A percentile compares a stretch with the other conserved stretches of the same genome.
phyloP scores from a whole-genome alignment of 371 early-diverging fungal genomes.

The Mortierella sp. region DNA sequence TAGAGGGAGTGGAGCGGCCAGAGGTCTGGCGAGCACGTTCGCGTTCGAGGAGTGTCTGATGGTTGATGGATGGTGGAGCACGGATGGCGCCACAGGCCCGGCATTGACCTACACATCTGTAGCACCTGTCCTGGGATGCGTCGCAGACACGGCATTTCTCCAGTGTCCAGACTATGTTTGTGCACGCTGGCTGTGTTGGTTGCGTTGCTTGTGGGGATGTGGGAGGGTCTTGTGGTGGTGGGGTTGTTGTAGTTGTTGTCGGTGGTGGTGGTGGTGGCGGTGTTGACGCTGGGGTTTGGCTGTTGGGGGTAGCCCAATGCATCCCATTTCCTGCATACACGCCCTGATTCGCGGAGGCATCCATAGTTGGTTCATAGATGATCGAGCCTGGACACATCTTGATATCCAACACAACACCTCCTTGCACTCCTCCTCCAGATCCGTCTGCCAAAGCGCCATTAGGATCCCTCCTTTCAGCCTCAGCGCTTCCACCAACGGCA shows the following conservation, averaged over 20 bases:
- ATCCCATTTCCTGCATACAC: constrained; percentile 22
- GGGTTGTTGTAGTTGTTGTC: background rate
- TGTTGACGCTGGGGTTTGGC: background rate
- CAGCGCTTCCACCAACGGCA: constrained; percentile 9
- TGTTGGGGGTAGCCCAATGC: constrained; percentile 31
- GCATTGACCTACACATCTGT: constrained; percentile 29
- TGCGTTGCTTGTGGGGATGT: background rate
- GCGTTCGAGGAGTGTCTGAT: constrained; percentile 33
- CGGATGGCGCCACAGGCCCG: constrained; percentile 20
- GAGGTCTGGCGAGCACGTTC: constrained; percentile 18
- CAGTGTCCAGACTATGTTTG: constrained; percentile 44
- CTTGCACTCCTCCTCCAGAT: background rate
- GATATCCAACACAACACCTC: constrained; percentile 36
- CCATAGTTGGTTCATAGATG: background rate
- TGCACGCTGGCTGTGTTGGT: constrained; percentile 3
- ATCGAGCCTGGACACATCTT: constrained; percentile 23
- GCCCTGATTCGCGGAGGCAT: background rate
- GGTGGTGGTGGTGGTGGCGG: background rate
- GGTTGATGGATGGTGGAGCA: constrained; percentile 45
- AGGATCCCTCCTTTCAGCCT: background rate
- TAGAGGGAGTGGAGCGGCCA: background rate
- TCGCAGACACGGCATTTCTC: constrained; percentile 43
- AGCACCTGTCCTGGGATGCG: constrained; percentile 39
- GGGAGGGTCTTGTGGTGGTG: background rate
- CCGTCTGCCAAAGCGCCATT: background rate